Conservation (phyloP, 192 early-diverging fungal genomes). For the Haplosporangium gracile region DNA sequence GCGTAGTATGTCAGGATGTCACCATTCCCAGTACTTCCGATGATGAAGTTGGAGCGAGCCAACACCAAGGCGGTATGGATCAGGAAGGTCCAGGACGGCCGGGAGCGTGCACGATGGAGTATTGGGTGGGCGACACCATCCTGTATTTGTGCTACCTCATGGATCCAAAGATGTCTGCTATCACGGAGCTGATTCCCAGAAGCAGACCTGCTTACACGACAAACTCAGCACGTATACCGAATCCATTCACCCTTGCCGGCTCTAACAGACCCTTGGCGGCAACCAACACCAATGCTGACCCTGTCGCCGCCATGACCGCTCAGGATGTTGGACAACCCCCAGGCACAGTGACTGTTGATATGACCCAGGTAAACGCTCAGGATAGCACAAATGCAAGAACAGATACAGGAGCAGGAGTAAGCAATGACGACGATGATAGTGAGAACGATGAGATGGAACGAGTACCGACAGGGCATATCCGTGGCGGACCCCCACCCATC, state of each 20-base stretch:
- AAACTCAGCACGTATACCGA: neutral
- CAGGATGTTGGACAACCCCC: neutral
- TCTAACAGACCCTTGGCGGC: neutral
- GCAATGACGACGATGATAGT: neutral
- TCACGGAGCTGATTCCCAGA: conserved; percentile 24
- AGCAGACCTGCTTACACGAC: neutral
- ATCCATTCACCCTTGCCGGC: neutral
- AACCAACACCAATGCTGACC: neutral
- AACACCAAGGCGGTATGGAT: neutral
- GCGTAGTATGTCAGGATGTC: neutral
- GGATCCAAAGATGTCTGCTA: conserved; percentile 36
- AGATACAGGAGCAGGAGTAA: neutral
- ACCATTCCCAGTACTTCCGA: neutral
- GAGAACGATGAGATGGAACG: conserved; percentile 17
- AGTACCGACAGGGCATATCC: conserved; percentile 32
- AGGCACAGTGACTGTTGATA: neutral
- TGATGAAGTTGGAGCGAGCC: neutral
- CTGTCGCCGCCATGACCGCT: neutral
- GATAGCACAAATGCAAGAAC: neutral
- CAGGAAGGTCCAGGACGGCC: neutral
- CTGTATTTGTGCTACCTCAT: conserved; percentile 41
- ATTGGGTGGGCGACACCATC: conserved; percentile 47
- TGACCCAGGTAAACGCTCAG: neutral
- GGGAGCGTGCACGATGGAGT: conserved; percentile 43
- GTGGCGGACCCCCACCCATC: conserved; percentile 37